These are phyloP conservation scores for Abrus precatorius DNA, from an alignment of 306 rosid species.

Conservation along the genomic window DNA sequence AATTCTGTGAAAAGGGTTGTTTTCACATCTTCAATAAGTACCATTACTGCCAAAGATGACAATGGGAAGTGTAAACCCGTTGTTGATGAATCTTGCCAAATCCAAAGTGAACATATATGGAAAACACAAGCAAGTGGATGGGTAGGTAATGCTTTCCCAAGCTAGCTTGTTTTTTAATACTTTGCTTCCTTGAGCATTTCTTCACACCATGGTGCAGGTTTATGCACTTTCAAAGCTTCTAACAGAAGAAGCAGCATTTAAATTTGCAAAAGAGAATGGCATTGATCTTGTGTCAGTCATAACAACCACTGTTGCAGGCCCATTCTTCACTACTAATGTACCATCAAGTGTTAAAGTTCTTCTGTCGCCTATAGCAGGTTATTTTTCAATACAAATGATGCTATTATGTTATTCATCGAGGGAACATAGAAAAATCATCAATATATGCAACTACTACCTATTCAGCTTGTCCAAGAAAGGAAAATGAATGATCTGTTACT, in stretches of 20 bases:
- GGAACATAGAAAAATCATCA: neutral
- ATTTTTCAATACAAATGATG: neutral
- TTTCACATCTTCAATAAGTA: constrained; percentile 85
- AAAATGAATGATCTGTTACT: neutral
- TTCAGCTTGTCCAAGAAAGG: neutral
- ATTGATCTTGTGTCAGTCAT: constrained; percentile 74
- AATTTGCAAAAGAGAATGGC: constrained; percentile 72
- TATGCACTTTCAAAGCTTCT: constrained; percentile 76
- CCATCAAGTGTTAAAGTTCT: constrained; percentile 79
- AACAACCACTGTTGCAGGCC: constrained; percentile 82
- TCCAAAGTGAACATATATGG: constrained; percentile 58
- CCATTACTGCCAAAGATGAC: constrained; percentile 71
- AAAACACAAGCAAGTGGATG: constrained; percentile 75
- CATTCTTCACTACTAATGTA: constrained; percentile 68
- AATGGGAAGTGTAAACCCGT: constrained; percentile 61
- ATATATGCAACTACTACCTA: no score
- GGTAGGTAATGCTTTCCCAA: constrained; percentile 53
- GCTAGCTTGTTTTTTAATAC: neutral
- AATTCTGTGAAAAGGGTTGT: constrained; percentile 79
- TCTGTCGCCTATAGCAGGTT: constrained; percentile 78
- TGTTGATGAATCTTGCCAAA: constrained; percentile 81
- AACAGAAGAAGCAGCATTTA: constrained; percentile 76
- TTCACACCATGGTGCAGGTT: constrained; percentile 52
- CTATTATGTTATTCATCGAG: neutral
- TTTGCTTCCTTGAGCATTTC: neutral